A percentile compares a stretch with the other conserved stretches of the same genome.
Conservation (phyloP, 2,329 filamentous ascomycete species). For the Alternaria arbusti region DNA sequence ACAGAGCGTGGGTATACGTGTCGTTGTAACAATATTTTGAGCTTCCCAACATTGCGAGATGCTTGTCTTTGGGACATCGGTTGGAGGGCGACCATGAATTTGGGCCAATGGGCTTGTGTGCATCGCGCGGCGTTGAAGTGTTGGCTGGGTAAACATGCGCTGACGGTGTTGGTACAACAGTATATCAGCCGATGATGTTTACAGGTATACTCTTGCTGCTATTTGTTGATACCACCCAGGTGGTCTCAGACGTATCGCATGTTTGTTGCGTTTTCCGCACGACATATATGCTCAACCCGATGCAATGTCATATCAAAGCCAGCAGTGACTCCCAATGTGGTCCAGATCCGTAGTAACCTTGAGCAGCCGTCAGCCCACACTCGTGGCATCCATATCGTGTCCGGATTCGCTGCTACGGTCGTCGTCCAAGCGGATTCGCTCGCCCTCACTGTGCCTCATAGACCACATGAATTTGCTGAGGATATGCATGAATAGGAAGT, state of each 20-base stretch:
- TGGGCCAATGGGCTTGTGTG: not conserved
- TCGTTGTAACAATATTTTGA: not conserved
- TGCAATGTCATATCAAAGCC: conserved; percentile 66
- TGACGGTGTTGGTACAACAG: not conserved
- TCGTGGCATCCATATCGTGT: conserved; percentile 64
- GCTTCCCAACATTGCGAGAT: conserved; percentile 6
- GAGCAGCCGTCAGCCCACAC: conserved; percentile 69
- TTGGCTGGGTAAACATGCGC: not conserved
- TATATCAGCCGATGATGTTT: not conserved
- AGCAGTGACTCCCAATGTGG: conserved; percentile 66
- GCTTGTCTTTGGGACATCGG: not conserved
- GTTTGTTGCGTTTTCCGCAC: conserved; percentile 57
- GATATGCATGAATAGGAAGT: not conserved
- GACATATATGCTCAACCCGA: conserved; percentile 61
- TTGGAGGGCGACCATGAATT: not conserved
- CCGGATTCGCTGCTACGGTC: conserved; percentile 54
- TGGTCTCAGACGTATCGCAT: conserved; percentile 51
- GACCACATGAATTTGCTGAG: not conserved
- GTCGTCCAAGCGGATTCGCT: conserved; percentile 53
- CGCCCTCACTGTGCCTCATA: conserved; percentile 7
- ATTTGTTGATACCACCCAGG: not conserved
- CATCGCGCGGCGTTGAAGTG: not conserved
- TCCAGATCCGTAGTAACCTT: conserved; percentile 58
- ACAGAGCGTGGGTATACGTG: not conserved
- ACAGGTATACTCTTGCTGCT: not conserved